Percentiles rank a stretch among this genome's conserved stretches.
Conservation (phyloP, 306 rosid genomes). For the Castanea mollissima region DNA sequence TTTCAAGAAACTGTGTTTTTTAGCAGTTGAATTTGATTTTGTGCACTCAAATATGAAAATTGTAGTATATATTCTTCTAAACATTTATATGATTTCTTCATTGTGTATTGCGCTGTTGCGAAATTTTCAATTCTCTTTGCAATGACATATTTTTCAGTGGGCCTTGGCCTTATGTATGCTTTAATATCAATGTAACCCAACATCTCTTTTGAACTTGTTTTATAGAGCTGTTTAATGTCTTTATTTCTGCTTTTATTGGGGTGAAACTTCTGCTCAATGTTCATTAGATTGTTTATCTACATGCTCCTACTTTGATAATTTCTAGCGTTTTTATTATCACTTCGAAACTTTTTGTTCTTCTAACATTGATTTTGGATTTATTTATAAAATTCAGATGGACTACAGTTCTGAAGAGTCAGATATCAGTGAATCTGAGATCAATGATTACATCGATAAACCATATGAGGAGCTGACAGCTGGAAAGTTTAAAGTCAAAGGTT, state of each 20-base stretch:
- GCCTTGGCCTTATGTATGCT: neutral
- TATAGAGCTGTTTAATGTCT: neutral
- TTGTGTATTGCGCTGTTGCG: neutral
- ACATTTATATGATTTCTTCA: neutral
- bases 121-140: neutral
- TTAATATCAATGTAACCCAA: neutral
- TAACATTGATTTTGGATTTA: neutral
- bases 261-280: neutral
- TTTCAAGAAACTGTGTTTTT: neutral
- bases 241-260: neutral
- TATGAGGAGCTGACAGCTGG: slow-evolving; percentile 61
- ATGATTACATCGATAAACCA: slow-evolving; percentile 71
- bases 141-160: neutral
- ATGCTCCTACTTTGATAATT: neutral
- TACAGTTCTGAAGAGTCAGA: slow-evolving; percentile 88
- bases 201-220: neutral
- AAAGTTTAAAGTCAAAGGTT: slow-evolving; percentile 54
- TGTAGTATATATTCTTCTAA: neutral
- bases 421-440: slow-evolving; percentile 86
- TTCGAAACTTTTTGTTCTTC: neutral
- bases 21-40: neutral
- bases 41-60: neutral
- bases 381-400: slow-evolving; percentile 33
- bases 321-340: neutral
- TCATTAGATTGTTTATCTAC: neutral